Base-by-base conservation (phyloP, 1,139 yeast genomes). In the Sugiyamaella paludigena region DNA sequence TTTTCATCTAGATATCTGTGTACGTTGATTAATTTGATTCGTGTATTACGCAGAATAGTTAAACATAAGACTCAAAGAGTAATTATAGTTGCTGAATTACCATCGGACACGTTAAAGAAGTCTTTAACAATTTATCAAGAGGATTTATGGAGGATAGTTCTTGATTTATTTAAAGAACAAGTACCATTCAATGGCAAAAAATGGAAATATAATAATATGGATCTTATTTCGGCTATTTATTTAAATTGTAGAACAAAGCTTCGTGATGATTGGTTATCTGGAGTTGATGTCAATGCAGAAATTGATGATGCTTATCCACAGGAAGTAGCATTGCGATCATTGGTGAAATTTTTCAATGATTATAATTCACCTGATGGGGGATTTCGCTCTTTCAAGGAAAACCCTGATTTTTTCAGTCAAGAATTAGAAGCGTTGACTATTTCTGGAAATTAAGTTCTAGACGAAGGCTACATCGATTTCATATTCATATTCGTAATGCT, bases 191-290 rank as follows among this genome's bases (percentile, higher is more conserved):
- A 87, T 58, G 97, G 97, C 15, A 80, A 95, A 52, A 89, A 91
- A 66, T 92, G 99, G 99, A 84, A 89, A 59, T 80, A 89, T 11
- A 79, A 82, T 56, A 94, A 92, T 64, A 92, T 94, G 98, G 96
- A 89, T 58, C 72, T 92, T 49, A 87, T 94, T 7, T 88, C 97
- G 0, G 83, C 87, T 53, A 89, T 92, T 1, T 92, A 87, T 62
- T 69, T 92, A 41, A 83, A 87, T 60, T 79, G 89, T 59, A 78
- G 81, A 55, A 71, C 91, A 30, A 79, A 82, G 13, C 69, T 92
- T 45, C 78, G 83, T 52, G 98, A 91, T 62, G 84, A 83, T 59
- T 92, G 98, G 98, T 75, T 92, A 28, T 83, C 89, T 49, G 95
- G 96, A 0, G 78, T 78, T 51, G 96, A 87, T 60, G 77, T 87